Evolutionary conservation across 495 filamentous ascomycete genomes (phyloP), one percentile per base, ranked within the genome.

Genomic region (Saxophila tyrrhenica): DNA sequence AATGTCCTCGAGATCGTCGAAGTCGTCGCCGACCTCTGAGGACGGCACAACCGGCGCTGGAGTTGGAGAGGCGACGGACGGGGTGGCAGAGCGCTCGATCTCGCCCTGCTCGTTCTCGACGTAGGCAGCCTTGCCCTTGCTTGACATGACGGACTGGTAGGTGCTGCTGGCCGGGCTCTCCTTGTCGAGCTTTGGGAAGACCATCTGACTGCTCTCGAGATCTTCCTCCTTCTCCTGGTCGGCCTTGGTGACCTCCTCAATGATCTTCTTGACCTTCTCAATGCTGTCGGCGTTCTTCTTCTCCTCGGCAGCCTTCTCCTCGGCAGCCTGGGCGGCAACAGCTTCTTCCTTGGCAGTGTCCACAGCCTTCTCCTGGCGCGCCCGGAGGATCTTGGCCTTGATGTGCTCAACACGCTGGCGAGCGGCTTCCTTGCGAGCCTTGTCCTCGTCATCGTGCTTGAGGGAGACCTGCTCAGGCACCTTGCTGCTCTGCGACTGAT

Each of bases 171-270:
- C 76, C 2, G 92, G 91, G 17, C 89, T 94, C 68, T 97, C 92
- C 70, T 95, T 95, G 56, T 92, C 88, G 19, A 98, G 79, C 70
- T 85, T 91, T 56, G 94, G 94, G 80, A 98, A 97, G 63, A 97
- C 89, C 87, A 97, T 95, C 53, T 83, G 78, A 67, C 83, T 85
- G 49, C 76, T 68, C 25, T 65, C 61, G 64, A 62, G 44, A 11
- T 38, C 44, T 25, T 54, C 25, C 9, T 11, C n/a, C 22, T 43
- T 46, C 43, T 54, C 56, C 48, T 51, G 47, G 54, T 67, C 58
- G 7, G 52, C 25, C 39, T 56, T 42, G 16, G 16, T 23, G 24
- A 50, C 32, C 42, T 60, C 59, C 20, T 52, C 39, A 20, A 17
- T 20, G 8, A 38, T 46, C 39, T 52, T 56, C 29, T 25, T 52